phyloP scores from a whole-genome alignment of 2,329 filamentous ascomycete genomes.

The Pseudogymnoascus sp. region DNA sequence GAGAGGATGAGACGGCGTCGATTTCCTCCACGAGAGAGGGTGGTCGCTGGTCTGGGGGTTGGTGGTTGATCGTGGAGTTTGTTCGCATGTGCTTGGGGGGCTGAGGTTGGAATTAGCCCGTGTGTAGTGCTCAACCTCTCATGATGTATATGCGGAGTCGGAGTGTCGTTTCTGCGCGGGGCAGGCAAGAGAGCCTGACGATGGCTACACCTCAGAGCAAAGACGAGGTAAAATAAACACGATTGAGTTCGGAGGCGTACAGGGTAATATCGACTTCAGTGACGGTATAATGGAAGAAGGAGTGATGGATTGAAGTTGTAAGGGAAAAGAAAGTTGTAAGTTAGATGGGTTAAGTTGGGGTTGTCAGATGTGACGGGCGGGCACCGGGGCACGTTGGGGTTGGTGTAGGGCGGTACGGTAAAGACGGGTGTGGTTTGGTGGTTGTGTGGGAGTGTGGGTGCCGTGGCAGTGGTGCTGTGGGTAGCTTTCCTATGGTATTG shows the following conservation, averaged over 20 bases:
- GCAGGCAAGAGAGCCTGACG: background rate
- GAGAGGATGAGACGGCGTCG: background rate
- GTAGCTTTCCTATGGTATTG: too few species aligned
- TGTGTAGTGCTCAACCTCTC: background rate
- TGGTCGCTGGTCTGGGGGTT: background rate
- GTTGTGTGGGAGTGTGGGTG: background rate
- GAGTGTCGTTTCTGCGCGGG: background rate
- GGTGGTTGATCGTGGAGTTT: background rate
- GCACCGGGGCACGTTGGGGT: background rate
- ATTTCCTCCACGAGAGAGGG: background rate
- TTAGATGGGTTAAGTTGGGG: background rate
- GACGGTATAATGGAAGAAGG: background rate
- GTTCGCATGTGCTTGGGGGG: background rate
- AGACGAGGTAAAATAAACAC: background rate
- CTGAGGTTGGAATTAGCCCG: background rate
- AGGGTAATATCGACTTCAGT: background rate
- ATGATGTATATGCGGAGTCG: background rate
- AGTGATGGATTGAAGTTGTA: background rate
- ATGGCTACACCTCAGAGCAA: background rate
- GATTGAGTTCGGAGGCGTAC: background rate
- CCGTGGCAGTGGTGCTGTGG: background rate
- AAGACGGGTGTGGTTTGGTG: background rate
- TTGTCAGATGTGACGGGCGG: background rate
- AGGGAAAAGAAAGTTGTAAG: background rate
- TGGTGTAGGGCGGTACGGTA: background rate